Percentiles rank a stretch among this genome's conserved stretches.
Evolutionary conservation across 805 yeast genomes (phyloP).

Genomic region (Saccharomyces eubayanus): DNA sequence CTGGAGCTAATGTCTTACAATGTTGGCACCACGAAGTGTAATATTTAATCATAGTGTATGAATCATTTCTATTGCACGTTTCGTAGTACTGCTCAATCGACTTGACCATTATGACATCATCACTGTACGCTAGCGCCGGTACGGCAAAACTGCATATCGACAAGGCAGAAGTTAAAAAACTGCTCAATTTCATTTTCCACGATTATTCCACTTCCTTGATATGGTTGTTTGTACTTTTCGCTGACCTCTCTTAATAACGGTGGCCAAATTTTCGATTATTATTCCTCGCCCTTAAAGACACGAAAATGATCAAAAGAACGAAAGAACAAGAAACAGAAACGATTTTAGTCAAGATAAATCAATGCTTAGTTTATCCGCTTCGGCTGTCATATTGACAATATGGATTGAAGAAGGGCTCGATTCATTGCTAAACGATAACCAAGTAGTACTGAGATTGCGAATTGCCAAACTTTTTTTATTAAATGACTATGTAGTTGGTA

Average conservation of each 20-base stretch:
- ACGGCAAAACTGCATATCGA: neutral
- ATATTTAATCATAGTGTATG: conserved; percentile 30
- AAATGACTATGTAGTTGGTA: no score
- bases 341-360: neutral
- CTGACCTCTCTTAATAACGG: neutral
- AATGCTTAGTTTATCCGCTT: neutral
- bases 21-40: conserved; percentile 71
- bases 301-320: neutral
- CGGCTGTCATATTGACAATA: neutral
- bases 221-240: neutral
- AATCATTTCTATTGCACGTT: conserved; percentile 16
- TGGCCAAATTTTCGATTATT: neutral
- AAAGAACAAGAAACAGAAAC: neutral
- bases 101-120: conserved; percentile 11
- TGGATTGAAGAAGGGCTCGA: no score
- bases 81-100: conserved; percentile 26
- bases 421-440: no score
- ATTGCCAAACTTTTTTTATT: no score
- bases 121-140: neutral
- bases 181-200: neutral
- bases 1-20: conserved; percentile 51
- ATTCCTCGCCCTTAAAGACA: neutral
- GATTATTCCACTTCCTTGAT: neutral
- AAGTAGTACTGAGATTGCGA: no score
- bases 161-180: neutral